These are phyloP conservation scores for Litsea cubeba DNA, from an alignment of 164 flowering plant species.

Conservation along the genomic window DNA sequence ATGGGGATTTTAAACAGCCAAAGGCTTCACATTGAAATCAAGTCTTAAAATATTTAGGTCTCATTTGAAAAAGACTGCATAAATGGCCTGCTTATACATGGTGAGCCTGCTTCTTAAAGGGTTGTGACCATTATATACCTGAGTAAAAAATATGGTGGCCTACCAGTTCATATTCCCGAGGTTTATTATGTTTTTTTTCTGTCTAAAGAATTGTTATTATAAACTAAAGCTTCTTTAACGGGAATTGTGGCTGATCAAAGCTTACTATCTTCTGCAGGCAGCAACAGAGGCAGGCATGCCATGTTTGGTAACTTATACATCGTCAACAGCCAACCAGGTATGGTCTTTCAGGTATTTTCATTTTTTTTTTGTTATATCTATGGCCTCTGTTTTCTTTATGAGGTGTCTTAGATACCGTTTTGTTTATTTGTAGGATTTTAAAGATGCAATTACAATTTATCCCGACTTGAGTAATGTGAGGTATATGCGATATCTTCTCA, in stretches of 20 bases:
- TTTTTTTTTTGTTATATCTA: not conserved
- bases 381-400: not conserved
- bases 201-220: not conserved
- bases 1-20: not conserved
- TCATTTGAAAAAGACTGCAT: not conserved
- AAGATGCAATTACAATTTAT: conserved; percentile 73
- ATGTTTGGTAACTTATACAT: conserved; percentile 78
- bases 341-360: not conserved
- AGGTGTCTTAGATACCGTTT: not conserved
- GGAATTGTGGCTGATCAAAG: not conserved
- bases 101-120: not conserved
- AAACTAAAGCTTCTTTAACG: no score
- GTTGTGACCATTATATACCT: not conserved
- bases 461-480: conserved; percentile 74
- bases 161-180: not conserved
- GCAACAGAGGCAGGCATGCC: conserved; percentile 90
- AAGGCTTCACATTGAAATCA: not conserved
- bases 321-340: conserved; percentile 94
- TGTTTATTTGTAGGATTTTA: conserved; percentile 56
- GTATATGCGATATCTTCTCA: conserved; percentile 29
- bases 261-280: conserved; percentile 42
- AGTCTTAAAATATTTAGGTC: not conserved
- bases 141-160: not conserved
- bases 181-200: not conserved
- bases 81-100: not conserved